These are phyloP conservation scores for Amphichorda felina DNA, from an alignment of 2,329 filamentous ascomycete genomes.

Conservation along the genomic window DNA sequence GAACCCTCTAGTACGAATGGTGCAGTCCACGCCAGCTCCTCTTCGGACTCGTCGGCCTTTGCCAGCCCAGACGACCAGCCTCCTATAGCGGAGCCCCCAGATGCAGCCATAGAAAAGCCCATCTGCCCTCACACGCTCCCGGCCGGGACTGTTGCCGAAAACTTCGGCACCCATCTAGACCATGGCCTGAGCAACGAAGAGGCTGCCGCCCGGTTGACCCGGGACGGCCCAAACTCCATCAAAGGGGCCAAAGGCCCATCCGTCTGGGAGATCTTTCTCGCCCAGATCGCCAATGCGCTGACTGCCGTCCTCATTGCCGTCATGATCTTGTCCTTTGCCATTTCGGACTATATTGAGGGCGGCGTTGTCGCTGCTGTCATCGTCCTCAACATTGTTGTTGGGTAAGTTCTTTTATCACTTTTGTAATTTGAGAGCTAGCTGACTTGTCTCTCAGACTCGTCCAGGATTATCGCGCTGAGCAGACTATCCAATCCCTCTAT, in stretches of 20 bases:
- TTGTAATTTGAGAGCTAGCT: constrained; percentile 7
- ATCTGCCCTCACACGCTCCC: constrained; percentile 21
- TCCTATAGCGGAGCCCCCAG: constrained; percentile 25
- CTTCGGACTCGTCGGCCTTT: constrained; percentile 23
- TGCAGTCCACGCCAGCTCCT: constrained; percentile 25
- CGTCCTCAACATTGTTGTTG: constrained; percentile 54
- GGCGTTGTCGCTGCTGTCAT: constrained; percentile 53
- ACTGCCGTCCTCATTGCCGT: constrained; percentile 65
- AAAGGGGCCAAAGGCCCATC: constrained; percentile 61
- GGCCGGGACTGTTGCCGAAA: constrained; percentile 19
- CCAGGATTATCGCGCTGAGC: constrained; percentile 49
- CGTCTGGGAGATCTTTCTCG: constrained; percentile 63
- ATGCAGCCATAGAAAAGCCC: constrained; percentile 21
- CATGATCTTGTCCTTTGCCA: constrained; percentile 58
- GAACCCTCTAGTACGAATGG: constrained; percentile 24
- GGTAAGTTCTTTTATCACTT: constrained; percentile 26
- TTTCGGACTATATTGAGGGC: constrained; percentile 51
- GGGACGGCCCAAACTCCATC: constrained; percentile 60
- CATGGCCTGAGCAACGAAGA: constrained; percentile 53
- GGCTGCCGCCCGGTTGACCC: constrained; percentile 51
- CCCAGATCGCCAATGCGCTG: constrained; percentile 66
- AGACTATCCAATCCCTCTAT: constrained; percentile 49
- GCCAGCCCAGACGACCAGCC: constrained; percentile 24
- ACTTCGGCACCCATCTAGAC: constrained; percentile 28
- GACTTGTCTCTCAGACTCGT: constrained; percentile 29